phyloP scores from a whole-genome alignment of 768 basidiomycete genomes.

The Pilatotrama ljubarskyi region DNA sequence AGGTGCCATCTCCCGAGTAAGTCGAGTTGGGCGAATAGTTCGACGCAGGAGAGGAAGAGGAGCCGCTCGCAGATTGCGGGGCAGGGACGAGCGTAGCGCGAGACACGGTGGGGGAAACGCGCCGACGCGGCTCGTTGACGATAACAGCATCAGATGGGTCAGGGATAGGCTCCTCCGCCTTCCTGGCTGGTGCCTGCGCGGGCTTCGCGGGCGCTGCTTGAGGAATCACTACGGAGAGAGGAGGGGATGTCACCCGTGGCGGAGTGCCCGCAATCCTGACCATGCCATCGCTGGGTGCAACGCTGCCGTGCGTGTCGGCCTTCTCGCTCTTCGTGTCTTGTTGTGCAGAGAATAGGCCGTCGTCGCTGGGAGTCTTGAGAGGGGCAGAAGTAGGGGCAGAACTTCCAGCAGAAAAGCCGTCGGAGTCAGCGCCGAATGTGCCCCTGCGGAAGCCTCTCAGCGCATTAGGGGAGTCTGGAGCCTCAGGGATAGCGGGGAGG shows the following conservation, averaged over 20 bases:
- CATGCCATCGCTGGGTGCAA: slow-evolving; percentile 4
- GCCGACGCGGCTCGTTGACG: slow-evolving; percentile 19
- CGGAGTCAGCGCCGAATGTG: slow-evolving; percentile 12
- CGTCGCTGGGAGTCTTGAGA: slow-evolving; percentile 12
- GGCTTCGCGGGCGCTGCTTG: not conserved
- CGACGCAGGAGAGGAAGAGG: slow-evolving; percentile 15
- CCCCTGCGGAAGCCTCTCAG: slow-evolving; percentile 2
- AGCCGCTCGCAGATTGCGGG: slow-evolving; percentile 6
- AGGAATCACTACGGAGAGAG: slow-evolving; percentile 22
- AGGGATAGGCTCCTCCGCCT: slow-evolving; percentile 10
- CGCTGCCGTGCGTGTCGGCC: not conserved
- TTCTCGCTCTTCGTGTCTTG: not conserved
- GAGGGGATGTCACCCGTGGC: slow-evolving; percentile 19
- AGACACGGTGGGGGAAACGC: slow-evolving; percentile 16
- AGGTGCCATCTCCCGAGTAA: slow-evolving; percentile 11
- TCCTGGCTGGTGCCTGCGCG: not conserved
- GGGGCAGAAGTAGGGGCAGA: slow-evolving; percentile 16
- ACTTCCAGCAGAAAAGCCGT: not conserved
- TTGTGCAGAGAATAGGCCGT: slow-evolving; percentile 2
- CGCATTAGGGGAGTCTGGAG: slow-evolving; percentile 9
- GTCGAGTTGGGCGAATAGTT: slow-evolving; percentile 9
- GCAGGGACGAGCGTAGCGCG: slow-evolving; percentile 21
- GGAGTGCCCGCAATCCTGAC: slow-evolving; percentile 2
- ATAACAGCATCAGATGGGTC: slow-evolving; percentile 20
- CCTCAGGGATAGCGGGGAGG: slow-evolving; percentile 20